These are phyloP conservation scores for Komagataella ulmi DNA, from an alignment of 805 yeast genomes.

Conservation along the genomic window DNA sequence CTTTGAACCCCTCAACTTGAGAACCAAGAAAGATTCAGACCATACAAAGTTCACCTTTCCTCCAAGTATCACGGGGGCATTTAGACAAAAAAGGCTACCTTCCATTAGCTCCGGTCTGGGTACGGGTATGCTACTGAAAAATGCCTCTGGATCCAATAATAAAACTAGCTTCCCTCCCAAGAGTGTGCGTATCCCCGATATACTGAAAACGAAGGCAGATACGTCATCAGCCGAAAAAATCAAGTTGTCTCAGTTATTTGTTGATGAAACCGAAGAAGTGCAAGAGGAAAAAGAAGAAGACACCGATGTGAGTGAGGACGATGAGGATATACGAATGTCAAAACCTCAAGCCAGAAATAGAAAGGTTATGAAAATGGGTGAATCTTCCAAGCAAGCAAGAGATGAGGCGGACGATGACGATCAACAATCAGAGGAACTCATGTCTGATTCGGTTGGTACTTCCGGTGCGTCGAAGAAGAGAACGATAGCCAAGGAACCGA, in stretches of 20 bases:
- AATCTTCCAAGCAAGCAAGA: not conserved
- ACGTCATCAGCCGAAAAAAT: not conserved
- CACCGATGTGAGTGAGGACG: constrained; percentile 1
- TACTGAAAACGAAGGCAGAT: not conserved
- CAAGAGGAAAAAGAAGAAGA: not conserved
- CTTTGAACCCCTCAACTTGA: not conserved
- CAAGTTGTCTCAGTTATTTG: not conserved
- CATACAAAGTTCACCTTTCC: not conserved
- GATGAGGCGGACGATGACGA: not conserved
- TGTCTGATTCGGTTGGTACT: too few species aligned
- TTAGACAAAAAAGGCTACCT: constrained; percentile 6
- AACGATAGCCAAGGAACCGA: not conserved
- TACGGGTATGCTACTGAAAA: constrained; percentile 4
- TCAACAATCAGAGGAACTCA: not conserved
- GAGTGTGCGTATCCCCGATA: not conserved
- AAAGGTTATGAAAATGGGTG: not conserved
- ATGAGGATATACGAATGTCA: constrained; percentile 1
- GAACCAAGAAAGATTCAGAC: not conserved
- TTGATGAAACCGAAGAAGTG: not conserved
- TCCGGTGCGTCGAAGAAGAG: not conserved
- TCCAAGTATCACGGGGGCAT: not conserved
- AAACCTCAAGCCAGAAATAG: not conserved
- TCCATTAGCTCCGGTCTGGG: constrained; percentile 6
- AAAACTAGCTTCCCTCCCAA: not conserved
- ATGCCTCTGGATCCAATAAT: constrained; percentile 3